Evolutionary conservation across 305 asterid genomes (phyloP).

Genomic region (Fraxinus nigra): DNA sequence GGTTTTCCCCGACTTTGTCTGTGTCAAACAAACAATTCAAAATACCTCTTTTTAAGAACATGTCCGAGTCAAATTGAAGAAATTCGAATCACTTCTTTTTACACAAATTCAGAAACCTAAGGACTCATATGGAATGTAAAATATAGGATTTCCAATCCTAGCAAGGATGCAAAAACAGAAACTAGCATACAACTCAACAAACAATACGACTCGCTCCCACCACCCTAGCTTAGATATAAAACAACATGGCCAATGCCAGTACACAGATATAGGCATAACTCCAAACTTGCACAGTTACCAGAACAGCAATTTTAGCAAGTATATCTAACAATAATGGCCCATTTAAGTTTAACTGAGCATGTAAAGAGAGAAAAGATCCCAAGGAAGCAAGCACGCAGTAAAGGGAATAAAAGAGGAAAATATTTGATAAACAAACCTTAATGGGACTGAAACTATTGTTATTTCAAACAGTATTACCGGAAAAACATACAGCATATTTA

Average conservation of each 20-base stretch:
- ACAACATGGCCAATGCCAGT: not conserved
- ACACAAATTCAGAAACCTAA: not conserved
- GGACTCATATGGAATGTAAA: not conserved
- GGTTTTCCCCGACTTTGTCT: not conserved
- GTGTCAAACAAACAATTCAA: not conserved
- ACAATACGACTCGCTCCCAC: not conserved
- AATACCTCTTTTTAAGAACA: not conserved
- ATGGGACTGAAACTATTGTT: not conserved
- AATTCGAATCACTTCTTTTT: not conserved
- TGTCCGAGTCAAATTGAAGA: not conserved
- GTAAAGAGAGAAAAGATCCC: not conserved
- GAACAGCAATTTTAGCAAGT: not conserved
- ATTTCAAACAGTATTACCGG: not conserved
- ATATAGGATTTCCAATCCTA: not conserved
- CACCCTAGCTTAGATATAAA: not conserved
- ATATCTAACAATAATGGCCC: not conserved
- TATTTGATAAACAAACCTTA: not conserved
- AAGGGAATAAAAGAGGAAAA: not conserved
- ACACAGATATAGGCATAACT: not conserved
- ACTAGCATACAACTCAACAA: not conserved
- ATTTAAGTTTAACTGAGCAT: not conserved
- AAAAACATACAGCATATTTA: not conserved
- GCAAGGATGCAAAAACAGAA: not conserved
- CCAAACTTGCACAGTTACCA: not conserved
- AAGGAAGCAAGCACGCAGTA: not conserved